Percentiles rank a stretch among this genome's conserved stretches.
These are phyloP conservation scores for Malania oleifera DNA, from an alignment of 164 flowering plant species.

Conservation along the genomic window DNA sequence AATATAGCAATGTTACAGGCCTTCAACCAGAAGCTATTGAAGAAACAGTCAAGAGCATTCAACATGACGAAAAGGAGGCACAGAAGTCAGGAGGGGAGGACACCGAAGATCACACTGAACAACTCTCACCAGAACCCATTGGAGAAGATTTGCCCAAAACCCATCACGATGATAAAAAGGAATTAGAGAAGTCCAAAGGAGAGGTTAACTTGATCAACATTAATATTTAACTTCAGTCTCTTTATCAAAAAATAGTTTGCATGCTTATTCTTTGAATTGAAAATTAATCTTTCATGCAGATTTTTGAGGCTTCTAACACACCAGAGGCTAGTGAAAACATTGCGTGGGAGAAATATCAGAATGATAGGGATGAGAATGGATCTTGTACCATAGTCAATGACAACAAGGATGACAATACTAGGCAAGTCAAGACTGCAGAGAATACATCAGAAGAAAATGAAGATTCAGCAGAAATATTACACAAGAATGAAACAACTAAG, in stretches of 20 bases:
- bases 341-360: no score
- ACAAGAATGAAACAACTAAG: no score
- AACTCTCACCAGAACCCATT: not conserved
- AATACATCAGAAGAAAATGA: no score
- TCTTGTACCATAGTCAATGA: no score
- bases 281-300: conserved; percentile 3
- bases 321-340: no score
- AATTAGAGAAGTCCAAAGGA: conserved; percentile 10
- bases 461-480: no score
- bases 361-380: no score
- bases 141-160: conserved; percentile 4
- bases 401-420: no score
- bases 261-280: not conserved
- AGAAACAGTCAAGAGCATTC: conserved; percentile 8
- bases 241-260: not conserved
- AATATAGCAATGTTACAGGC: no score
- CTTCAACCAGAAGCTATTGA: conserved; percentile 1
- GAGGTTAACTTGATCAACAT: conserved; percentile 14
- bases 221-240: not conserved
- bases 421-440: no score
- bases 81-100: conserved; percentile 6
- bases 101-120: not conserved
- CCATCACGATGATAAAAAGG: conserved; percentile 1
- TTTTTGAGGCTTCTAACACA: conserved; percentile 1
- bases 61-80: not conserved